Evolutionary conservation across 164 flowering plant species (phyloP), one percentile per base, ranked within the genome.

Genomic region (Amborella trichopoda): DNA sequence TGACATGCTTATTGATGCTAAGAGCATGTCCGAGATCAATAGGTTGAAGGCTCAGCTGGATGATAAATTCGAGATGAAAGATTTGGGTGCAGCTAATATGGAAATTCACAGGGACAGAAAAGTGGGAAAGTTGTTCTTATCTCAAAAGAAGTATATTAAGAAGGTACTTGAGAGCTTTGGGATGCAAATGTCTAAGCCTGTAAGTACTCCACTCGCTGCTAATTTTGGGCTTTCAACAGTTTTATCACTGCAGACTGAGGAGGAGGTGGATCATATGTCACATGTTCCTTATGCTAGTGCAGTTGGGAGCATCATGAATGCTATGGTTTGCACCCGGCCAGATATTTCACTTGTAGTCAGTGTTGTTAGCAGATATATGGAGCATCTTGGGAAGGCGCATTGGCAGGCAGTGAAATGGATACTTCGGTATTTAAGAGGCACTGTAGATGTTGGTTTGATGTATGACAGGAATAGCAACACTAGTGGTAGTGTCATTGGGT

Each of bases 271-370:
- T 14, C 27, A 23, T n/a, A 51, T 51, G 55, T 26, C 55, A 4
- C 30, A 30, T 23, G 55, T 51, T 40, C 33, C 34, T 3, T 39
- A 26, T 51, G 45, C 41, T 26, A 51, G 23, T 30, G 46, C 12
- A 27, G 36, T 27, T 51, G 55, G 38, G n/a, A 51, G 53, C 42
- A 32, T 49, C 18, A 36, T 37, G 28, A 34, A 37, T 49, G 52
- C 1, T 32, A 33, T 49, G 52, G 42, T 39, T 39, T 39, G 18
- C 9, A 49, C 42, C 22, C 20, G 40, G 26, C 1, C 27, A 19
- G 43, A 49, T 18, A 40, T 51, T 26, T 26, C 46, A 26, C 26
- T 26, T 16, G 46, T 8, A 3, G 47, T 51, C 6, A 51, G 33
- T 27, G 46, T 51, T 17, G 55, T 39, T 6, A 50, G 27, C 25